These are phyloP conservation scores for Zasmidium cellare DNA, from an alignment of 2,329 filamentous ascomycete genomes.

Conservation along the genomic window DNA sequence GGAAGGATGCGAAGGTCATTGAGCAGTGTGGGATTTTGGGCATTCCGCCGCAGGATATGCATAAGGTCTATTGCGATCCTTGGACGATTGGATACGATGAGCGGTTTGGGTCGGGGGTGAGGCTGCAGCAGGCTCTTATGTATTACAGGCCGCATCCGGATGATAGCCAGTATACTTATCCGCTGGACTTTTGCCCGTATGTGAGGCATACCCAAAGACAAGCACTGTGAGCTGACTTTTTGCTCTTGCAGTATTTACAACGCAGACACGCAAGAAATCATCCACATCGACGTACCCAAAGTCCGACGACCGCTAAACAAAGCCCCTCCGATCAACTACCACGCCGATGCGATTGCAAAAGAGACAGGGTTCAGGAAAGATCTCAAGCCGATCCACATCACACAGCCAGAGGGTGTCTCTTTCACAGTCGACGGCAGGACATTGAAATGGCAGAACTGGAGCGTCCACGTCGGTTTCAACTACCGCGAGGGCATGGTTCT, in stretches of 20 bases:
- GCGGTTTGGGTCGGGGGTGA: slow-evolving; percentile 74
- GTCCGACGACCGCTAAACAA: slow-evolving; percentile 74
- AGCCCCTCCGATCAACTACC: slow-evolving; percentile 75
- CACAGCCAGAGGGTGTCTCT: slow-evolving; percentile 84
- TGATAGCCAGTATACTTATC: slow-evolving; percentile 87
- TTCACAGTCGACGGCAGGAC: slow-evolving; percentile 74
- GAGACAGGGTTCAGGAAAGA: slow-evolving; percentile 75
- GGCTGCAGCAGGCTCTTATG: slow-evolving; percentile 91
- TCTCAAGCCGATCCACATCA: slow-evolving; percentile 84
- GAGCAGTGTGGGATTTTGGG: slow-evolving; percentile 85
- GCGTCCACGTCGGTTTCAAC: slow-evolving; percentile 90
- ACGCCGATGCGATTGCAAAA: slow-evolving; percentile 69
- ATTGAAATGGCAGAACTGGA: slow-evolving; percentile 92
- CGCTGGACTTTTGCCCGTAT: slow-evolving; percentile 82
- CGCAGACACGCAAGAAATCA: slow-evolving; percentile 72
- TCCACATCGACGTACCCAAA: slow-evolving; percentile 80
- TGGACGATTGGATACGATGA: slow-evolving; percentile 97
- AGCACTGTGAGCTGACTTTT: not conserved
- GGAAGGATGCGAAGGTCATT: slow-evolving; percentile 81
- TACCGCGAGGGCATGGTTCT: slow-evolving; percentile 89
- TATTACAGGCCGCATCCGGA: slow-evolving; percentile 87
- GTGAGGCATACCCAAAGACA: not conserved
- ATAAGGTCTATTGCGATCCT: slow-evolving; percentile 94
- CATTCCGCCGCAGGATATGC: slow-evolving; percentile 79
- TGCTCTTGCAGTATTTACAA: slow-evolving; percentile 72